These are phyloP conservation scores for Tephrocybe sp. DNA, from an alignment of 768 basidiomycete genomes.

Conservation along the genomic window DNA sequence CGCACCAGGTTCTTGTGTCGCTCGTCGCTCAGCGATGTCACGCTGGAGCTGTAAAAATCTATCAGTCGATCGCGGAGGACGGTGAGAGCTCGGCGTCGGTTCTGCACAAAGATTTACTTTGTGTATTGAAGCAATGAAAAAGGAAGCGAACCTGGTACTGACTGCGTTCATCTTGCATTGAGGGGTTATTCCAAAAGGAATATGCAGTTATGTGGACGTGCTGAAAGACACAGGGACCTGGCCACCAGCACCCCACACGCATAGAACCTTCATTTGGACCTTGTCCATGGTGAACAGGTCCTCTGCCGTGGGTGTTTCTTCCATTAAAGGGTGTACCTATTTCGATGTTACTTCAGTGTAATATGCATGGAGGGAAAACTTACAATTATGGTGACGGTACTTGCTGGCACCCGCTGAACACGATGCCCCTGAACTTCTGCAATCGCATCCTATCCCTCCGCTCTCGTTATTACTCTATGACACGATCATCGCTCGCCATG, in stretches of 20 bases:
- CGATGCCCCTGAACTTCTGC: conserved; percentile 87
- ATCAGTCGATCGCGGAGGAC: conserved; percentile 84
- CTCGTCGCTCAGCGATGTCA: no score
- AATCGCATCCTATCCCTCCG: conserved; percentile 77
- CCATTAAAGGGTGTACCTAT: conserved; percentile 80
- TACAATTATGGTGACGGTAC: conserved; percentile 86
- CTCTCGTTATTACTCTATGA: conserved; percentile 55
- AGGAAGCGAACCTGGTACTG: conserved; percentile 79
- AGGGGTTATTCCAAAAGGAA: conserved; percentile 90
- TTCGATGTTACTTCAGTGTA: neutral
- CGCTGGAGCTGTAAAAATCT: conserved; percentile 91
- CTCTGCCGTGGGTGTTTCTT: conserved; percentile 64
- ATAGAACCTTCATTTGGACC: conserved; percentile 91
- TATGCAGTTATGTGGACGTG: conserved; percentile 98
- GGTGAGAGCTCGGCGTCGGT: conserved; percentile 90
- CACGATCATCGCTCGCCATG: conserved; percentile 64
- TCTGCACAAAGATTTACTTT: conserved; percentile 27
- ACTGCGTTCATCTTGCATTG: conserved; percentile 97
- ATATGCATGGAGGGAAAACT: conserved; percentile 25
- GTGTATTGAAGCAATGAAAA: neutral
- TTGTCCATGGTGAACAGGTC: conserved; percentile 81
- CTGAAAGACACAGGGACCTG: conserved; percentile 62
- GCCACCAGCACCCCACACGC: conserved; percentile 94
- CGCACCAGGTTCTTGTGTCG: no score
- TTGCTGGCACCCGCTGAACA: conserved; percentile 91